phyloP scores from a whole-genome alignment of 768 basidiomycete genomes.

The Sarcodon sp. region DNA sequence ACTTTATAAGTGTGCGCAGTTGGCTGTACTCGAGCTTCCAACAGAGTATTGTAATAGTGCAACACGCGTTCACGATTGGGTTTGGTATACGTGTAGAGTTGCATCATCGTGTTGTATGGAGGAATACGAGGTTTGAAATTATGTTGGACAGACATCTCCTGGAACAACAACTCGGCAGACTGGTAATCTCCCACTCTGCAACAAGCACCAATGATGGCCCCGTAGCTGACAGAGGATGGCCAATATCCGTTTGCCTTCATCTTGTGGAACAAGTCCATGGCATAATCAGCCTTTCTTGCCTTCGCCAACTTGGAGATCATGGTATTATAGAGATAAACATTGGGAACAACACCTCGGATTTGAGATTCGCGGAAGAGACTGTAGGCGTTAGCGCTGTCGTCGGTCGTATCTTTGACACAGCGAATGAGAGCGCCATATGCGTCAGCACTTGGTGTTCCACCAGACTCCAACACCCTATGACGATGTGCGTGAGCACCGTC shows the following conservation, averaged over 20 bases:
- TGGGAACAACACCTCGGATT: slow-evolving; percentile 55
- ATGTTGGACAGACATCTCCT: slow-evolving; percentile 62
- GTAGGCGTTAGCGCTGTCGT: slow-evolving; percentile 83
- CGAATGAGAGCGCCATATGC: slow-evolving; percentile 88
- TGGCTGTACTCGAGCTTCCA: slow-evolving; percentile 47
- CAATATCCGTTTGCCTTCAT: slow-evolving; percentile 59
- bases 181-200: slow-evolving; percentile 82
- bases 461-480: slow-evolving; percentile 60
- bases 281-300: slow-evolving; percentile 87
- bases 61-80: slow-evolving; percentile 72
- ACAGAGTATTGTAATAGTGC: slow-evolving; percentile 60
- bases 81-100: slow-evolving; percentile 84
- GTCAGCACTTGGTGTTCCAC: slow-evolving; percentile 72
- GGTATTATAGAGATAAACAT: slow-evolving; percentile 90
- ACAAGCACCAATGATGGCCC: slow-evolving; percentile 88
- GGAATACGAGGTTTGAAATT: slow-evolving; percentile 86
- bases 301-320: slow-evolving; percentile 93
- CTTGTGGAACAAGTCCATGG: slow-evolving; percentile 74
- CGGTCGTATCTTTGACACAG: slow-evolving; percentile 85
- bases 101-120: slow-evolving; percentile 99
- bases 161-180: slow-evolving; percentile 73
- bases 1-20: slow-evolving; percentile 95
- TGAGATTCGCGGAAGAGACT: slow-evolving; percentile 74
- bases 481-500: slow-evolving; percentile 77
- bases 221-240: slow-evolving; percentile 86